Conservation (phyloP, 371 early-diverging fungal species). For the Actinomortierella wolfii region DNA sequence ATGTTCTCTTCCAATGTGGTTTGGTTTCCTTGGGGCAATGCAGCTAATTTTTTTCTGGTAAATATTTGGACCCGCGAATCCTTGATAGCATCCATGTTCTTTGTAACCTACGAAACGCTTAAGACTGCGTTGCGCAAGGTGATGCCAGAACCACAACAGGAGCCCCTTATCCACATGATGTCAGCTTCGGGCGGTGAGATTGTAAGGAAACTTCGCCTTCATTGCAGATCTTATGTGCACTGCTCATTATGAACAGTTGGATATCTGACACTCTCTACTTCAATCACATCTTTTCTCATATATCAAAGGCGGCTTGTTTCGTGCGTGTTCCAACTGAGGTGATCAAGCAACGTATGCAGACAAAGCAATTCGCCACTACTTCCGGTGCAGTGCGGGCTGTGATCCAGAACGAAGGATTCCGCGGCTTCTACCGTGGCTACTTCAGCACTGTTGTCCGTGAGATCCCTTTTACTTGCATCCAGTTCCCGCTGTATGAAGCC, state of each 20-base stretch:
- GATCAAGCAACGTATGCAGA: conserved; percentile 94
- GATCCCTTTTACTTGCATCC: conserved; percentile 96
- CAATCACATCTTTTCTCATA: not conserved
- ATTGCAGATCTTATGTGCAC: not conserved
- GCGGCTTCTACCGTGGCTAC: conserved; percentile 93
- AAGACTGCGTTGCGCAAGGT: conserved; percentile 58
- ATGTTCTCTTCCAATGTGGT: not conserved
- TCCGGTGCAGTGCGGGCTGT: conserved; percentile 66
- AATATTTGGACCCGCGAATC: not conserved
- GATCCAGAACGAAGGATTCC: conserved; percentile 70
- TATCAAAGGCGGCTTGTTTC: conserved; percentile 80
- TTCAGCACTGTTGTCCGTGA: conserved; percentile 89
- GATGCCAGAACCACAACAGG: conserved; percentile 51
- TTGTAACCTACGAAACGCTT: conserved; percentile 87
- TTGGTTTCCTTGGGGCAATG: not conserved
- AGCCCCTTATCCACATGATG: conserved; percentile 81
- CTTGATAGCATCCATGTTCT: conserved; percentile 89
- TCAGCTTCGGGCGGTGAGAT: conserved; percentile 93
- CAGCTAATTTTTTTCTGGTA: not conserved
- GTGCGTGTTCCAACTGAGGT: conserved; percentile 96
- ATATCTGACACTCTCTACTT: not conserved
- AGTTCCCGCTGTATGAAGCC: conserved; percentile 94
- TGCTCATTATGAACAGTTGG: not conserved
- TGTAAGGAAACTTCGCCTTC: conserved; percentile 51
- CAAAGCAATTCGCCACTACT: conserved; percentile 75